phyloP scores from a whole-genome alignment of 306 rosid genomes.

The Cucurbita moschata region DNA sequence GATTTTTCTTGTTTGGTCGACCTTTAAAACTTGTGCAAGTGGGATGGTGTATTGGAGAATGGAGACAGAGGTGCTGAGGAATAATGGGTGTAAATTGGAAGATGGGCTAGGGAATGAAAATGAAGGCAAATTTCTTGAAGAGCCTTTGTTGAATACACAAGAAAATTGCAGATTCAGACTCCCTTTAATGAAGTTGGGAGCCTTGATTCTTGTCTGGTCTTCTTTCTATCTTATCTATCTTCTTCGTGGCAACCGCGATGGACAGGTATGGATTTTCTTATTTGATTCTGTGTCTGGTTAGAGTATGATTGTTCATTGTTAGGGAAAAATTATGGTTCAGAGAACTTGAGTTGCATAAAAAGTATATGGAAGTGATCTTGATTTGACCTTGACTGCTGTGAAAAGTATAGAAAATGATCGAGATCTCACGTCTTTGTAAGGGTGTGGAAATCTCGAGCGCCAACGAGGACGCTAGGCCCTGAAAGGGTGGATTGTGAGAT shows the following conservation, averaged over 20 bases:
- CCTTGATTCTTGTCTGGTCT: constrained; percentile 56
- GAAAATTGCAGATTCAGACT: constrained; percentile 14
- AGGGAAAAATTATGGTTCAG: not conserved
- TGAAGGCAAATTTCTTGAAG: constrained; percentile 12
- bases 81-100: constrained; percentile 21
- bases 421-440: no score
- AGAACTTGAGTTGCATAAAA: not conserved
- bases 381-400: not conserved
- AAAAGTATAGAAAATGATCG: not conserved
- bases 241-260: constrained; percentile 66
- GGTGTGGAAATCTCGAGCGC: no score
- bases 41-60: constrained; percentile 44
- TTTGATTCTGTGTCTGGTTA: not conserved
- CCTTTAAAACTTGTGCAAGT: constrained; percentile 50
- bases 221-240: constrained; percentile 54
- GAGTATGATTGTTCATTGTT: not conserved
- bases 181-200: constrained; percentile 58
- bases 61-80: constrained; percentile 41
- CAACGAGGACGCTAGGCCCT: no score
- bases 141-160: constrained; percentile 28
- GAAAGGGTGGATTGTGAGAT: no score
- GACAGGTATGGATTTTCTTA: constrained; percentile 27
- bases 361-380: not conserved
- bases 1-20: constrained; percentile 69
- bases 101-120: constrained; percentile 16